phyloP scores from a whole-genome alignment of 2,329 filamentous ascomycete genomes.

The Epichloe typhina region DNA sequence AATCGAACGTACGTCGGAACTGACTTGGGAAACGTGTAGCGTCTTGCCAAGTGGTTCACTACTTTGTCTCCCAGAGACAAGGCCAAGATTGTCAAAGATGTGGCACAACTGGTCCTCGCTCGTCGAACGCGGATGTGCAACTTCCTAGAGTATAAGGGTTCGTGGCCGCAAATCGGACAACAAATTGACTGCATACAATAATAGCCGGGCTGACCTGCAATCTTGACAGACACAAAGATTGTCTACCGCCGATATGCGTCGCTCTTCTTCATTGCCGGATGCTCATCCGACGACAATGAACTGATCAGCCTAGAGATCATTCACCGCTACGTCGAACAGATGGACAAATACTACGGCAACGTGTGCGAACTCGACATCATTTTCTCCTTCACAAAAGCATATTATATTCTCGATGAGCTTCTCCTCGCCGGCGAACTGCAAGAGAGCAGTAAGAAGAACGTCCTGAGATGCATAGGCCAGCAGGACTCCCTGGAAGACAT shows the following conservation, averaged over 20 bases:
- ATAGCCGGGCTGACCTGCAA: neutral
- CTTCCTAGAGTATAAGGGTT: conserved; percentile 98
- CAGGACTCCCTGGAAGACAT: conserved; percentile 97
- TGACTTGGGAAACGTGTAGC: conserved; percentile 37
- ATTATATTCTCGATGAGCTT: conserved; percentile 96
- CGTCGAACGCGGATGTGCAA: conserved; percentile 98
- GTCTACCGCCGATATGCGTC: conserved; percentile 98
- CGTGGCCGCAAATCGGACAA: conserved; percentile 4
- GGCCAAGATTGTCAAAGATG: conserved; percentile 99
- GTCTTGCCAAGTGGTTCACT: conserved; percentile 98
- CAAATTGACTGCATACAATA: neutral
- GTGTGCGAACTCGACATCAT: conserved; percentile 99
- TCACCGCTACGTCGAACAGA: conserved; percentile 98
- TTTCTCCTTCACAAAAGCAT: conserved; percentile 99
- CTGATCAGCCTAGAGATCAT: conserved; percentile 97
- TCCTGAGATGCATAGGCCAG: conserved; percentile 87
- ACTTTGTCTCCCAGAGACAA: conserved; percentile 96
- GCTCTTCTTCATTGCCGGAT: conserved; percentile 97
- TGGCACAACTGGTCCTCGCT: conserved; percentile 91
- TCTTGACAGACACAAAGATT: conserved; percentile 73
- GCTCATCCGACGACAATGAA: conserved; percentile 94
- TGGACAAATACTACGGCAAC: conserved; percentile 99
- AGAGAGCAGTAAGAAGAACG: conserved; percentile 99
- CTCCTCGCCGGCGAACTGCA: conserved; percentile 92
- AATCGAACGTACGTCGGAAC: neutral